Base-by-base conservation (phyloP, 495 filamentous ascomycete genomes). In the Margaritispora aquatica region DNA sequence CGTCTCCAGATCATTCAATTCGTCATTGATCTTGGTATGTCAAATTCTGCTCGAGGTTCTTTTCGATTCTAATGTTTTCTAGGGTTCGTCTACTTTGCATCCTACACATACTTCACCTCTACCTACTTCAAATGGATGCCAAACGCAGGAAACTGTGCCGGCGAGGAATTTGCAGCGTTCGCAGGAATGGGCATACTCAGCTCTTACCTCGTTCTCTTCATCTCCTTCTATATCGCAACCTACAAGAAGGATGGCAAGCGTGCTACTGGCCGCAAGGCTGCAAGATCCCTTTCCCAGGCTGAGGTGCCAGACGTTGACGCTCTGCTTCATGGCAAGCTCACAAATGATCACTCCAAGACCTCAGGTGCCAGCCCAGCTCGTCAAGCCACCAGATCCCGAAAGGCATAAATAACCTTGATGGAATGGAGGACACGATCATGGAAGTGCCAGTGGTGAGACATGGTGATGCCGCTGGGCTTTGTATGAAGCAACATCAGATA, bases 201-300 rank as follows among this genome's bases (percentile, higher is more conserved):
- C 75, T 94, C 88, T 46, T 98, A 98, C 81, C 84, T 98, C 57
- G 78, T 97, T 62, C 88, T 98, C 58, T 98, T 98, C 84, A 96
- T 98, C 78, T 91, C 88, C 52, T 98, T 98, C 88, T 98, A 98
- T 82, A 78, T 95, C 62, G 90, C 90, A 51, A 98, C 94, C 56
- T 98, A 98, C 79, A 91, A 88, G 75, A 96, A 95, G 83, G 77
- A 83, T 53, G 81, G 82, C 68, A 90, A 88, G 79, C 71, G 74
- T 29, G 73, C 76, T 26, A 78, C 75, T 57, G 76, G 74, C 23
- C 81, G 80, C 70, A 86, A 84, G 74, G 59, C 78, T 75, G 66
- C 81, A 70, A 22, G 76, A 71, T 73, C 79, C 71, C 64, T 72
- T 38, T 67, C 61, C 38, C 61, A 70, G 55, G 63, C 69, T 8